A percentile compares a stretch with the other conserved stretches of the same genome.
These are phyloP conservation scores for Aspergillus sclerotiicarbonarius DNA, from an alignment of 495 filamentous ascomycete species.

Conservation along the genomic window DNA sequence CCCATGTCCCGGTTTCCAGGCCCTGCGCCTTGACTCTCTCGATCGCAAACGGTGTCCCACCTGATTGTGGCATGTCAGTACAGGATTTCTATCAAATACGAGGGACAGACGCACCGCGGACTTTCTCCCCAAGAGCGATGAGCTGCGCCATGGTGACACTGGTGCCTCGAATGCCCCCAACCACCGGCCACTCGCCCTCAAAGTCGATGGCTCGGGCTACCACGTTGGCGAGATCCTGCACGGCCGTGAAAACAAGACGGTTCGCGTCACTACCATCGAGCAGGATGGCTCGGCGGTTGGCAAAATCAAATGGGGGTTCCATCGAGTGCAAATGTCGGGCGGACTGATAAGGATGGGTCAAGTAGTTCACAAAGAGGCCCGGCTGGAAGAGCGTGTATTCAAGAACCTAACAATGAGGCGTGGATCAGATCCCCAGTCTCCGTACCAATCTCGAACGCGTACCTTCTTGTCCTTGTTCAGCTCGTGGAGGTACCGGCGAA, in stretches of 20 bases:
- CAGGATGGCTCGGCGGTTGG: constrained; percentile 46
- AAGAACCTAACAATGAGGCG: constrained; percentile 35
- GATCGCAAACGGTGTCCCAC: constrained; percentile 23
- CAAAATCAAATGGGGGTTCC: constrained; percentile 44
- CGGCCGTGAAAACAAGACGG: constrained; percentile 45
- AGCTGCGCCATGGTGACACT: constrained; percentile 40
- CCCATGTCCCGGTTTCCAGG: constrained; percentile 42
- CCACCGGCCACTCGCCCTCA: constrained; percentile 54
- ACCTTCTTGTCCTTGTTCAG: constrained; percentile 52
- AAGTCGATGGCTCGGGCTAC: constrained; percentile 52
- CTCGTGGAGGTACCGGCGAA: constrained; percentile 47
- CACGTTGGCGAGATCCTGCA: constrained; percentile 43
- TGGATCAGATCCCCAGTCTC: background rate
- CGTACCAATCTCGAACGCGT: background rate
- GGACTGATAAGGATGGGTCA: constrained; percentile 49
- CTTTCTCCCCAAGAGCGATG: constrained; percentile 43
- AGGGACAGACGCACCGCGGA: constrained; percentile 42
- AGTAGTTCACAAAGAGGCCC: constrained; percentile 54
- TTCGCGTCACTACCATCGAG: constrained; percentile 45
- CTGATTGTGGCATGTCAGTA: background rate
- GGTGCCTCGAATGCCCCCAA: constrained; percentile 53
- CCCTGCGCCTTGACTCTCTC: constrained; percentile 46
- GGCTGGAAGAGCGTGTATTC: constrained; percentile 59
- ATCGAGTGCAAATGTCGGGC: constrained; percentile 46
- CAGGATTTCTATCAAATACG: background rate